Evolutionary conservation across 345 rosid genomes (phyloP), one percentile per base, ranked within the genome.

Genomic region (Pistacia vera): DNA sequence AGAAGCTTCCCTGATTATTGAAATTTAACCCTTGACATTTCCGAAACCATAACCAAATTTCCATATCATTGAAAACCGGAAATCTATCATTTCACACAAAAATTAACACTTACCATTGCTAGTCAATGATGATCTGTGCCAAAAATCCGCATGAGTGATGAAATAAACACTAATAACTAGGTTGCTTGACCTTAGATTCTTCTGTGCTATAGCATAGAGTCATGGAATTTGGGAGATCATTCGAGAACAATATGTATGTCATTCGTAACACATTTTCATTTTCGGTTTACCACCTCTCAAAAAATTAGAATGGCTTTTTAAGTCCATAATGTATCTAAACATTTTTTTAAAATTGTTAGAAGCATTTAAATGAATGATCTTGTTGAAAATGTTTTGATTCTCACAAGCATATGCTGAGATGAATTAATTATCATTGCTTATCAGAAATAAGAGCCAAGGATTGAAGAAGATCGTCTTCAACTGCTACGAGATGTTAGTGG

Each of bases 361-460:
- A 0, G 8, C 5, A 13, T 1, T 6, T 49, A 51, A 8, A 8
- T 51, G 41, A 1, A 52, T 28, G 35, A 48, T 46, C 8, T 10
- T 33, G 25, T 60, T 67, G 33, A 14, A 49, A 28, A 30, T 3
- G 0, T 33, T 28, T 52, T 68, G 59, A 51, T 28, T 28, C 54
- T 16, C 4, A 28, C 3, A 8, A 8, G 35, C 6, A 28, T 22
- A 51, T 16, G 17, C 14, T 52, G 72, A 68, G 16, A 54, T 13
- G 10, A 11, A 14, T 22, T 67, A 49, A 5, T 25, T 16, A 20
- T 22, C 35, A 0, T 14, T 33, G 7, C 3, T 8, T 17, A 28
- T 9, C 75, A 84, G 87, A 79, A 76, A 84, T 81, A 84, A 48
- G 71, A 36, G 59, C 3, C 83, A 78, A 76, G 87, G 33, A 74